These are phyloP conservation scores for Ramichloridium luteum DNA, from an alignment of 2,329 filamentous ascomycete genomes.

Conservation along the genomic window DNA sequence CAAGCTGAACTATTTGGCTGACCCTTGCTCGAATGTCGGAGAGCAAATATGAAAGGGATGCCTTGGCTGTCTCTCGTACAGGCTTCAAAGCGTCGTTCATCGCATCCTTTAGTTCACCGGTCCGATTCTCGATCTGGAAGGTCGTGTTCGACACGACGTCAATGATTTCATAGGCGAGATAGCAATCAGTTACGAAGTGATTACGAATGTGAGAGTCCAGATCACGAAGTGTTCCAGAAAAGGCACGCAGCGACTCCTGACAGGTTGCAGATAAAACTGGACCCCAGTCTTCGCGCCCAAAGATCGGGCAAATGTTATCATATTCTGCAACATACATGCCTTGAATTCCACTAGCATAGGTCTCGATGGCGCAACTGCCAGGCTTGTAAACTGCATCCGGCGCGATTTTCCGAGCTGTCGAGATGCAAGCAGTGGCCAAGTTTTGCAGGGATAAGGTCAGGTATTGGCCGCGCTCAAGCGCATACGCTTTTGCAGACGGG, in stretches of 20 bases:
- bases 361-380: constrained; percentile 82
- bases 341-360: constrained; percentile 78
- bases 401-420: constrained; percentile 59
- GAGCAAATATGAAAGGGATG: constrained; percentile 68
- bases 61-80: constrained; percentile 81
- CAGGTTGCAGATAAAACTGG: constrained; percentile 68
- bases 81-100: constrained; percentile 80
- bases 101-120: constrained; percentile 71
- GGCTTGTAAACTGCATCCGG: constrained; percentile 73
- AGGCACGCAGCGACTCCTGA: constrained; percentile 63
- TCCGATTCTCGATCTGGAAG: constrained; percentile 65
- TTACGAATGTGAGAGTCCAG: constrained; percentile 80
- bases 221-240: constrained; percentile 74
- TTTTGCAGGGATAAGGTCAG: constrained; percentile 73
- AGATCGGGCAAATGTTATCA: constrained; percentile 79
- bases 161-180: constrained; percentile 86
- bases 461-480: constrained; percentile 76
- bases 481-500: constrained; percentile 68
- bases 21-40: constrained; percentile 70
- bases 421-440: constrained; percentile 70
- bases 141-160: constrained; percentile 77
- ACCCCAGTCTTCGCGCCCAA: constrained; percentile 73
- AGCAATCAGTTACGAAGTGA: constrained; percentile 83
- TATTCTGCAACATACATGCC: constrained; percentile 80
- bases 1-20: constrained; percentile 52